phyloP scores from a whole-genome alignment of 371 early-diverging fungal genomes.

The Mucor lusitanicus region DNA sequence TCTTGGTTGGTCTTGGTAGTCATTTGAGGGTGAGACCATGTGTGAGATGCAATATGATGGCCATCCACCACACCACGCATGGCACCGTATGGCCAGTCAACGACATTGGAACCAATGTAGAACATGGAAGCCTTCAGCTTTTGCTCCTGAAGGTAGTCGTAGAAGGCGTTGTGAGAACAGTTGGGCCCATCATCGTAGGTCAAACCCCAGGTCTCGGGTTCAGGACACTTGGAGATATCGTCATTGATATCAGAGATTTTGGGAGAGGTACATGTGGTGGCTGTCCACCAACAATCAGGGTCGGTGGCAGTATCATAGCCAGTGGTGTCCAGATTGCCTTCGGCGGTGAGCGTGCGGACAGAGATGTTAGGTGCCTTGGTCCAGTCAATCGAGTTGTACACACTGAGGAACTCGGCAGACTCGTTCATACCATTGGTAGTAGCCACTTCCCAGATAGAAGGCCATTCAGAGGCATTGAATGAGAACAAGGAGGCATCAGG shows the following conservation, averaged over 20 bases:
- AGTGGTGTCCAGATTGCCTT: constrained; percentile 33
- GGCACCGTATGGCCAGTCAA: constrained; percentile 54
- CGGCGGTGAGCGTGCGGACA: constrained; percentile 25
- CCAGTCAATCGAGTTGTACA: constrained; percentile 55
- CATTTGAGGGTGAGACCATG: constrained; percentile 61
- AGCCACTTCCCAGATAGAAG: constrained; percentile 42
- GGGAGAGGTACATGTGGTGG: constrained; percentile 37
- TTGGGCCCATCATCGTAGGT: constrained; percentile 56
- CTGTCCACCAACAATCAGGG: constrained; percentile 55
- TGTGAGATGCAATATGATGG: constrained; percentile 54
- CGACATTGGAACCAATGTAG: constrained; percentile 47
- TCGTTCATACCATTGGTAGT: constrained; percentile 46
- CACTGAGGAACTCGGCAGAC: constrained; percentile 32
- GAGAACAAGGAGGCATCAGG: constrained; percentile 26
- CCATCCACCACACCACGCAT: constrained; percentile 55
- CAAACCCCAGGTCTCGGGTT: constrained; percentile 49
- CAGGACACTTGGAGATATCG: constrained; percentile 42
- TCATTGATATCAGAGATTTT: constrained; percentile 36
- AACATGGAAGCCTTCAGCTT: constrained; percentile 26
- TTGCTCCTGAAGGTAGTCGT: constrained; percentile 41
- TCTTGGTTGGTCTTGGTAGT: constrained; percentile 56
- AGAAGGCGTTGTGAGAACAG: constrained; percentile 56
- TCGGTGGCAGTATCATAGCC: constrained; percentile 33
- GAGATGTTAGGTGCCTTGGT: constrained; percentile 40
- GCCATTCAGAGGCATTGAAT: constrained; percentile 41